Percentiles rank a stretch among this genome's conserved stretches.
phyloP scores from a whole-genome alignment of 495 filamentous ascomycete species.

The Neurospora sp. region DNA sequence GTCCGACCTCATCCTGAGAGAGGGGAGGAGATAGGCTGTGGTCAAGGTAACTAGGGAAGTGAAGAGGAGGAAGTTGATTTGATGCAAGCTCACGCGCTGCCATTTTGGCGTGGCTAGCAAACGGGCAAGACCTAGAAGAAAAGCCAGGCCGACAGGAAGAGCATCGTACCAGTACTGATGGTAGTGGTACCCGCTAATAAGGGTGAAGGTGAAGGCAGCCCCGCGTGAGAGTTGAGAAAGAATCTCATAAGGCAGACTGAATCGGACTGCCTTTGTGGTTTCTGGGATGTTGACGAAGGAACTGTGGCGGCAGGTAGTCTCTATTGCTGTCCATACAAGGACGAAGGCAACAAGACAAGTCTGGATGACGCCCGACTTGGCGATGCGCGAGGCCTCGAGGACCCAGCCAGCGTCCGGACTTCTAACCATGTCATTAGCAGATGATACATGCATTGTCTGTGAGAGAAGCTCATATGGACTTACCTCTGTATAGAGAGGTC shows the following conservation, averaged over 20 bases:
- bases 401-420: constrained; percentile 1
- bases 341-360: not conserved
- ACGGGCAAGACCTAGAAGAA: constrained; percentile 27
- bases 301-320: not conserved
- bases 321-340: constrained; percentile 1
- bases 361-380: constrained; percentile 4
- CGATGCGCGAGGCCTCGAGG: not conserved
- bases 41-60: constrained; percentile 17
- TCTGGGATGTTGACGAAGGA: not conserved
- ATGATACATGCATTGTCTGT: not conserved
- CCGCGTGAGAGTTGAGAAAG: constrained; percentile 23
- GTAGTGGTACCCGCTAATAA: constrained; percentile 13
- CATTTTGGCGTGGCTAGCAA: constrained; percentile 24
- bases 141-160: constrained; percentile 19
- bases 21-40: constrained; percentile 23
- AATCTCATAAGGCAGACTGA: constrained; percentile 23
- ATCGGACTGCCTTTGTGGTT: constrained; percentile 13
- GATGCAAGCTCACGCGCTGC: constrained; percentile 29
- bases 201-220: constrained; percentile 20
- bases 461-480: not conserved
- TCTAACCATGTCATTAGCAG: not conserved
- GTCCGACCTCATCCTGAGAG: constrained; percentile 11
- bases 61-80: constrained; percentile 25
- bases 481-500: not conserved
- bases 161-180: constrained; percentile 20